phyloP scores from a whole-genome alignment of 306 rosid genomes.

The Inga oerstediana region DNA sequence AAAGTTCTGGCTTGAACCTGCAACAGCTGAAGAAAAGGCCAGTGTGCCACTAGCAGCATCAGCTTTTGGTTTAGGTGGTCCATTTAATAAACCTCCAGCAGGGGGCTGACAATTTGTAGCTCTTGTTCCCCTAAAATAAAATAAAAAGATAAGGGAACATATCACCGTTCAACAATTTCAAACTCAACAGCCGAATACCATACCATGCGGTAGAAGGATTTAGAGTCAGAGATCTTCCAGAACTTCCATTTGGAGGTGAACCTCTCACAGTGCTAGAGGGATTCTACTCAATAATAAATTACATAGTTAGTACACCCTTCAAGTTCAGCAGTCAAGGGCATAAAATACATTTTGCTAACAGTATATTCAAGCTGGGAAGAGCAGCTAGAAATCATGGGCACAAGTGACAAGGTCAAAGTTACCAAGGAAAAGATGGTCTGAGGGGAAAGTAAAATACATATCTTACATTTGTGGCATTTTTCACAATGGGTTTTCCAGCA shows the following conservation, averaged over 20 bases:
- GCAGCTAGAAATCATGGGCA: constrained; percentile 12
- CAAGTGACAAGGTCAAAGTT: constrained; percentile 3
- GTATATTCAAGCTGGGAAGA: neutral
- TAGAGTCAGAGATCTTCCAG: constrained; percentile 68
- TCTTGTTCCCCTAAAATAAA: constrained; percentile 71
- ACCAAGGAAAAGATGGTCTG: neutral
- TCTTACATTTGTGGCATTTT: constrained; percentile 76
- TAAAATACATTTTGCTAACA: constrained; percentile 12
- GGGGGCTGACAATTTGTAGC: constrained; percentile 61
- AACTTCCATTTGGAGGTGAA: constrained; percentile 84
- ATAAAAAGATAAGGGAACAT: constrained; percentile 13
- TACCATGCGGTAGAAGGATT: constrained; percentile 91
- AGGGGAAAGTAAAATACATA: neutral
- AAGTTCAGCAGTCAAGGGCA: constrained; percentile 7
- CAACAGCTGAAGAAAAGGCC: constrained; percentile 67
- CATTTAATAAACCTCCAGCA: constrained; percentile 57
- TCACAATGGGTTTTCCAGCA: constrained; percentile 62
- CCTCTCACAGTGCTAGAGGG: constrained; percentile 49
- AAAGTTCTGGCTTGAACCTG: constrained; percentile 49
- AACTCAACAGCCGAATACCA: constrained; percentile 30
- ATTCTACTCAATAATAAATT: constrained; percentile 50
- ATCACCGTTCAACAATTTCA: constrained; percentile 23
- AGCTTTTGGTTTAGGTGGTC: constrained; percentile 54
- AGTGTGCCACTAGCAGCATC: constrained; percentile 53
- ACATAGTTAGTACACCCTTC: constrained; percentile 27